phyloP scores from a whole-genome alignment of 2,329 filamentous ascomycete genomes.

The Penicillium sp. region DNA sequence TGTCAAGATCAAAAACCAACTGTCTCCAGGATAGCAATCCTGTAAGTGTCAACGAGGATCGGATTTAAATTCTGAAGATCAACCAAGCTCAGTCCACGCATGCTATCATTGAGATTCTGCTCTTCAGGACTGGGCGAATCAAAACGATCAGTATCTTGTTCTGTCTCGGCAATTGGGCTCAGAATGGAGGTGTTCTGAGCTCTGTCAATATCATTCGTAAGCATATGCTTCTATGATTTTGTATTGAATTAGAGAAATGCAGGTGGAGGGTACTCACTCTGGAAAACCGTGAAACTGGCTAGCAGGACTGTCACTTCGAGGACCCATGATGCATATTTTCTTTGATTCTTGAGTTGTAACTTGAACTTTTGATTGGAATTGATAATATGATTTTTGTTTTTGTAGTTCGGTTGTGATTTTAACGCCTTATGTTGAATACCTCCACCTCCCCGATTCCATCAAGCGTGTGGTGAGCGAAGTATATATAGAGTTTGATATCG shows the following conservation, averaged over 20 bases:
- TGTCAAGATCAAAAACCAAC: not conserved
- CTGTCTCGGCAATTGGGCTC: not conserved
- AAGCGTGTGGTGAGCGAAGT: not conserved
- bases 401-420: not conserved
- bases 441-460: not conserved
- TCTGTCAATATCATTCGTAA: not conserved
- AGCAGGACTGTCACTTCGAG: not conserved
- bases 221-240: not conserved
- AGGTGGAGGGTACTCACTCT: not conserved
- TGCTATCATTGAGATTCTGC: not conserved
- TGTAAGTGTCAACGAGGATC: not conserved
- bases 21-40: not conserved
- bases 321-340: not conserved
- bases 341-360: not conserved
- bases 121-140: not conserved
- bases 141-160: not conserved
- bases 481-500: not conserved
- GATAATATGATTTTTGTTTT: not conserved
- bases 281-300: not conserved
- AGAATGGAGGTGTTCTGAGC: not conserved
- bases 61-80: not conserved
- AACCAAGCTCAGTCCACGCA: not conserved
- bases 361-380: not conserved
- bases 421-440: slow-evolving; percentile 2
- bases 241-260: too few species aligned